Percentiles rank a stretch among this genome's conserved stretches.
phyloP scores from a whole-genome alignment of 2,329 filamentous ascomycete species.

The Fusarium pseudoanthophilum region DNA sequence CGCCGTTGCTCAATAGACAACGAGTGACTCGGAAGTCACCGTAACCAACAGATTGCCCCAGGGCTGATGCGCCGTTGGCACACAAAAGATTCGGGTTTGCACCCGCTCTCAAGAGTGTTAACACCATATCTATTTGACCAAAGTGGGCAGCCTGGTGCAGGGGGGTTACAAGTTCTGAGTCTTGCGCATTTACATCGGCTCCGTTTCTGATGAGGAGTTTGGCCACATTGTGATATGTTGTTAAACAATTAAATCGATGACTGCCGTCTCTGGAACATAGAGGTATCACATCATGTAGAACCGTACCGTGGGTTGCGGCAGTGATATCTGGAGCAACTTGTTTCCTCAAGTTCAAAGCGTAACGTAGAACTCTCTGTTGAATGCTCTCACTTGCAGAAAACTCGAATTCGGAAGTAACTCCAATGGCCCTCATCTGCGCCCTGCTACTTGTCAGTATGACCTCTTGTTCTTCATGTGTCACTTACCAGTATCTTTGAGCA shows the following conservation, averaged over 20 bases:
- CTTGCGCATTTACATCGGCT: slow-evolving; percentile 31
- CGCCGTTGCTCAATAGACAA: slow-evolving; percentile 27
- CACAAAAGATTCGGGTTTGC: slow-evolving; percentile 32
- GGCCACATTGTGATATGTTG: slow-evolving; percentile 9
- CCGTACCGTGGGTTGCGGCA: background rate
- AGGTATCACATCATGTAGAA: slow-evolving; percentile 29
- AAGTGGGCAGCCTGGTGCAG: slow-evolving; percentile 20
- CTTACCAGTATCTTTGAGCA: slow-evolving; percentile 37
- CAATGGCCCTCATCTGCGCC: slow-evolving; percentile 25
- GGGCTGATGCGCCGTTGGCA: slow-evolving; percentile 3
- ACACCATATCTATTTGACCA: background rate
- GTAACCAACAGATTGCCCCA: slow-evolving; percentile 8
- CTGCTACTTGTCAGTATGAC: slow-evolving; percentile 22
- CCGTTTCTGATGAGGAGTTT: slow-evolving; percentile 24
- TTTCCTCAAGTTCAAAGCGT: slow-evolving; percentile 25
- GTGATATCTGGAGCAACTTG: background rate
- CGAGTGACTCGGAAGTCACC: background rate
- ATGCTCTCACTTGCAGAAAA: background rate
- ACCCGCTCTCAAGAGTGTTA: slow-evolving; percentile 28
- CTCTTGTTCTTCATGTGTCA: background rate
- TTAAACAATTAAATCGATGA: background rate
- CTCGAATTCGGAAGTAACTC: background rate
- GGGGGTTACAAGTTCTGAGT: slow-evolving; percentile 15
- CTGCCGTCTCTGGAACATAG: background rate
- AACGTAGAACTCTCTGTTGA: slow-evolving; percentile 13